Base-by-base conservation (phyloP, 2,329 filamentous ascomycete genomes). In the Exophiala calicioides region DNA sequence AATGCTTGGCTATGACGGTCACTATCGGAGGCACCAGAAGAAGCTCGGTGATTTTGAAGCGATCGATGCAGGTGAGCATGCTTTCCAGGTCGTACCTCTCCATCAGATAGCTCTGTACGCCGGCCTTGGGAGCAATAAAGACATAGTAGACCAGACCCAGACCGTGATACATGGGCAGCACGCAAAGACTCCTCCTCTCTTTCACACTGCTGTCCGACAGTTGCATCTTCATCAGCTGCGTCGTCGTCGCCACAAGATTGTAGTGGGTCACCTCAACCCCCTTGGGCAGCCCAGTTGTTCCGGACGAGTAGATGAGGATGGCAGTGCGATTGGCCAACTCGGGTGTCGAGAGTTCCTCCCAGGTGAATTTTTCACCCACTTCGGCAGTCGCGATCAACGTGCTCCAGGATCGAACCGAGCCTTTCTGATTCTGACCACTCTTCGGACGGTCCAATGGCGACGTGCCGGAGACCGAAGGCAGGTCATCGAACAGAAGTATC, bases 61-160 rank as follows among this genome's bases (percentile, higher is more conserved):
- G 62, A 24, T 66, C 59, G 30, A 74, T 55, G 20, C 64, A 61
- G 1, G 66, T 53, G 21, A 73, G 20, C 50, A 55, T 71, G 73
- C n/a, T 63, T 62, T 10, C 62, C 59, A 10, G 66, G 51, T 21
- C 30, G 34, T 38, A 49, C 24, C 33, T 16, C 0, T 82, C 73
- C 26, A 73, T 65, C 7, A 91, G 70, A 46, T 82, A 83, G 1
- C 71, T 68, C 12, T 75, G 71, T 33, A 91, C 75, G 36, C 91
- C 86, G 58, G 90, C 91, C 57, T 85, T 87, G 31, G 78, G 82
- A 5, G 38, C 37, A 3, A 42, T 19, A 10, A 29, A 13, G 3
- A 24, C 19, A 24, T 30, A 43, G 4, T 21, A 30, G 10, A 35
- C 13, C 12, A 43, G 26, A 4, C 38, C 45, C 10, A 42, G 27